Evolutionary conservation across 176 grass and related monocot species (phyloP), one percentile per base, ranked within the genome.

Genomic region (Cymbopogon citratus): DNA sequence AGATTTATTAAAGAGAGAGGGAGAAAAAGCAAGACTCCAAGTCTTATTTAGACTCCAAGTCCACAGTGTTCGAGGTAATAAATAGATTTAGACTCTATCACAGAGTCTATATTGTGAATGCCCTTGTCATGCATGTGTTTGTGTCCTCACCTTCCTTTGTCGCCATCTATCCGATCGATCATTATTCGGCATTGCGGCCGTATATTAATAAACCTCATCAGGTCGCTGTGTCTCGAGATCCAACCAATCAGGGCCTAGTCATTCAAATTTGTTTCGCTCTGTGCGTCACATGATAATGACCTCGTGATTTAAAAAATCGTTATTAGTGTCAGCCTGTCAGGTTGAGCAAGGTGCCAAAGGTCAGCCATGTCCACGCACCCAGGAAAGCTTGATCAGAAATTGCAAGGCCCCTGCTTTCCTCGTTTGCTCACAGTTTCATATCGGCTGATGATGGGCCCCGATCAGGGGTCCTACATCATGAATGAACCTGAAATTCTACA

Each of bases 211-310:
- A 76, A 77, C 27, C 43, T 23, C n/a, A 16, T 23, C n/a, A 16
- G 48, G 48, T 7, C 54, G 52, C 54, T 23, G 71, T 28, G 31
- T 56, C 77, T 81, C 43, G 65, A 81, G 77, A 85, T 52, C 43
- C 39, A 49, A 46, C 82, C 78, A 88, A 87, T 80, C 31, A 49
- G 68, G 76, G 40, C 44, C n/a, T 73, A 66, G 85, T 85, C 85
- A 85, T 88, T 91, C 73, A 83, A 81, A 57, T 77, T 77, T 87
- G 81, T 38, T 85, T 43, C 27, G 45, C 84, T 29, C 76, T 80
- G 64, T 84, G 80, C 75, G 85, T 84, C 84, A 84, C 21, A 63
- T 61, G 84, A 78, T 28, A 80, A 81, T 28, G 80, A 72, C 81
- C 7, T 11, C 52, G 18, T 24, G 33, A 66, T 69, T 19, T 45